Base-by-base conservation (phyloP, 179 eudicot genomes). In the Nepenthes alata region DNA sequence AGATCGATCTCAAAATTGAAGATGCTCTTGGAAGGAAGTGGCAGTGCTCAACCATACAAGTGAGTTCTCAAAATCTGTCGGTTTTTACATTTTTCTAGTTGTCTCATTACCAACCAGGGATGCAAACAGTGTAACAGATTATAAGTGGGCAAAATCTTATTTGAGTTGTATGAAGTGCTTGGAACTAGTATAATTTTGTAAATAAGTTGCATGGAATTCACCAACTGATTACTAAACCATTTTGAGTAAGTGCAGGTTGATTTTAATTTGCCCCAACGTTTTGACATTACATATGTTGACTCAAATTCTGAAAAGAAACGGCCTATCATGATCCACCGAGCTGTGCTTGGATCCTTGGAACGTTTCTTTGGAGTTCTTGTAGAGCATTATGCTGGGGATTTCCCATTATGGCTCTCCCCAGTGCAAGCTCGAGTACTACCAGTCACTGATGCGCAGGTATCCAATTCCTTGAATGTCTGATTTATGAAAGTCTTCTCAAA, bases 1-100 rank as follows among this genome's bases (percentile, higher is more conserved):
- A 93, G 72, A 93, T 93, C 64, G 98, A 93, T 81, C 95, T 93
- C 67, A 93, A 93, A 76, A 93, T 93, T 60, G 98, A 93, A 78
- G 98, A 93, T 78, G 98, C 98, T 70, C 94, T 93, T 58, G 98
- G 98, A 68, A 85, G 98, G 76, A 93, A 89, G 75, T 93, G 98
- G 98, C 98, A 93, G 59, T 93, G 98, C 65, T 93, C 98, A 15
- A 93, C 98, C 44, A 80, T 90, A 73, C 97, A 93, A 95, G 98
- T 75, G 61, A 53, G 73, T 67, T 38, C 38, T 34, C 44, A 10
- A 13, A 12, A 15, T 34, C 50, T 25, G 25, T 37, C 11, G 25
- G 1, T 25, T 25, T 25, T 25, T n/a, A 16, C 14, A 52, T 12
- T 52, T 52, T n/a, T 52, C 15, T 1, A 4, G 16, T 12, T 52